Conservation (phyloP, 768 basidiomycete genomes). For the Suillus sp. region DNA sequence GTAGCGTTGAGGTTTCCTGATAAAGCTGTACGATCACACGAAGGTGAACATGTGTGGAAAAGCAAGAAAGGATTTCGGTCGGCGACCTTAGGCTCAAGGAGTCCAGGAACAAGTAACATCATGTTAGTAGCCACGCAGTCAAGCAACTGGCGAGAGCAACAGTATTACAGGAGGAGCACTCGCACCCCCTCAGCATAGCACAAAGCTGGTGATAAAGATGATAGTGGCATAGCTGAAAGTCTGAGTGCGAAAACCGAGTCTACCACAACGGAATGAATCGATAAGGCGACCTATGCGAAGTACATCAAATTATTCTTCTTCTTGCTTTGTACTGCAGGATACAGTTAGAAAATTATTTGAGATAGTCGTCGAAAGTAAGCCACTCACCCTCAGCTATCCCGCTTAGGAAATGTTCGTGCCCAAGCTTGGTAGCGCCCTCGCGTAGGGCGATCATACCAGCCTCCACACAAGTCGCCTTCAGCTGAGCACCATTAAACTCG, state of each 20-base stretch:
- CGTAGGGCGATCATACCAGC: slow-evolving; percentile 98
- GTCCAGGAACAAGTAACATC: neutral
- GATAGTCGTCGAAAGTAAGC: slow-evolving; percentile 5
- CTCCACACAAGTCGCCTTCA: slow-evolving; percentile 98
- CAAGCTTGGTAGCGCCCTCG: slow-evolving; percentile 86
- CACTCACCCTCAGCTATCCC: slow-evolving; percentile 84
- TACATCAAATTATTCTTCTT: slow-evolving; percentile 99
- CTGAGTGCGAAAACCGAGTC: neutral
- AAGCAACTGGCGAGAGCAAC: neutral
- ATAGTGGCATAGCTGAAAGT: neutral
- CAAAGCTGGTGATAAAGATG: neutral
- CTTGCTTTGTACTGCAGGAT: slow-evolving; percentile 87
- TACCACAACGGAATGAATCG: slow-evolving; percentile 4
- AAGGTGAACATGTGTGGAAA: neutral
- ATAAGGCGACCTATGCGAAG: slow-evolving; percentile 61
- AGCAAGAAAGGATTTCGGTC: neutral
- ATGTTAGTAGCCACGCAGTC: neutral
- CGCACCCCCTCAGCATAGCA: neutral
- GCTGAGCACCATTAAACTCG: slow-evolving; percentile 96
- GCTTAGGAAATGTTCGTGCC: slow-evolving; percentile 95
- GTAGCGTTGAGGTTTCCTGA: neutral
- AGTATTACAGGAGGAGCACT: neutral
- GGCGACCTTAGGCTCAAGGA: neutral
- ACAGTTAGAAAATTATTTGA: slow-evolving; percentile 19
- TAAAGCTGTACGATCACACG: neutral